Conservation (phyloP, 768 basidiomycete genomes). For the Xerocomellus chrysenteron region DNA sequence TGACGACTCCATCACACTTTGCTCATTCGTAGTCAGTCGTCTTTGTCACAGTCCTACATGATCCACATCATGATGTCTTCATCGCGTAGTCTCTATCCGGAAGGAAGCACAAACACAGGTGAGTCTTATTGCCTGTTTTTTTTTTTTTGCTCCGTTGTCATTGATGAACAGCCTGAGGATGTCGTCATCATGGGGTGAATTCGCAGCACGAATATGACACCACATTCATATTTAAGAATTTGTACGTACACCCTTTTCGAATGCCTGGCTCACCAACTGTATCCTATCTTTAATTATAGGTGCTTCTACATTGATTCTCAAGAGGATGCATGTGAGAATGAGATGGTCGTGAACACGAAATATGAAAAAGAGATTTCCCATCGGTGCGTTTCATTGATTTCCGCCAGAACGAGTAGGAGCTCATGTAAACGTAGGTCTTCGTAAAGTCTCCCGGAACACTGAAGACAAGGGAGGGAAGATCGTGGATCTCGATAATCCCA, state of each 20-base stretch:
- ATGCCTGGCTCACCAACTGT: neutral
- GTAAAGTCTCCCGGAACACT: conserved; percentile 50
- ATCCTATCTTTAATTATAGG: conserved; percentile 43
- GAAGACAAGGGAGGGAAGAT: conserved; percentile 70
- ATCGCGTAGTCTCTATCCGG: conserved; percentile 12
- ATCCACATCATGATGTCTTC: too few species aligned
- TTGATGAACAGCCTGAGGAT: conserved; percentile 27
- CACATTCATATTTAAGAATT: conserved; percentile 74
- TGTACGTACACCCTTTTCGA: conserved; percentile 46
- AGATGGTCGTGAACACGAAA: conserved; percentile 56
- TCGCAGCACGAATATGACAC: conserved; percentile 79
- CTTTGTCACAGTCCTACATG: too few species aligned
- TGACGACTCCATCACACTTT: too few species aligned
- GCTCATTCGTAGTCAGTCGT: too few species aligned
- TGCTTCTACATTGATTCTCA: conserved; percentile 89
- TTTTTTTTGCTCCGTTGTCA: neutral
- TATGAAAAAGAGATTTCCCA: conserved; percentile 50
- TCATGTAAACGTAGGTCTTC: conserved; percentile 46
- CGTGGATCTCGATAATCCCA: conserved; percentile 62
- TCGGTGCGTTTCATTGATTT: conserved; percentile 41
- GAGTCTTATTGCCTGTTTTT: neutral
- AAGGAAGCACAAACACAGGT: conserved; percentile 9
- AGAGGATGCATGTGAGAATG: conserved; percentile 64
- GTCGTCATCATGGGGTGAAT: conserved; percentile 75
- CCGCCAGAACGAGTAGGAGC: neutral